Conservation (phyloP, 495 filamentous ascomycete species). For the Penicillium waksmanii region DNA sequence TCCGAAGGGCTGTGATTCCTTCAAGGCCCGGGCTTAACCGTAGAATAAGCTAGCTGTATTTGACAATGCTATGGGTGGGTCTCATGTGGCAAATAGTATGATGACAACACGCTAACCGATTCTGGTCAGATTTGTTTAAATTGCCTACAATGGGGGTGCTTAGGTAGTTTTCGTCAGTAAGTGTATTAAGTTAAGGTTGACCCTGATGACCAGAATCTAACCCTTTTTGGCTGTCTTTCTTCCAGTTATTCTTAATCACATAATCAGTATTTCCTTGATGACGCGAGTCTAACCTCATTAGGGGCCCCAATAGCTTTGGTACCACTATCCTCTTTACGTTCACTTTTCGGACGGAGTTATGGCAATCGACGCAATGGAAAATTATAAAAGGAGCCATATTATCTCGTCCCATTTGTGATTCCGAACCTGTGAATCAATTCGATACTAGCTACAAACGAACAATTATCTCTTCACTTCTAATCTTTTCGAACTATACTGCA, state of each 20-base stretch:
- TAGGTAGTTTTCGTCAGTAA: background rate
- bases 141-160: background rate
- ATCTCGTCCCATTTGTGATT: background rate
- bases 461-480: background rate
- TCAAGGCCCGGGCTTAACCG: too few relatives aligned
- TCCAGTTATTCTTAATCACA: background rate
- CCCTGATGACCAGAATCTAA: slow-evolving; percentile 10
- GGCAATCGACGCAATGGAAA: background rate
- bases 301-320: background rate
- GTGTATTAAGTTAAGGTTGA: background rate
- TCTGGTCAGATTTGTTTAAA: background rate
- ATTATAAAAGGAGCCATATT: background rate
- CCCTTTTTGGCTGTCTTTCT: background rate
- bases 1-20: too few relatives aligned
- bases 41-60: too few relatives aligned
- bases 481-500: background rate
- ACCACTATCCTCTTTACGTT: background rate
- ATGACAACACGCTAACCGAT: background rate
- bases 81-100: too few relatives aligned
- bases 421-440: background rate
- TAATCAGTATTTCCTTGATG: slow-evolving; percentile 1
- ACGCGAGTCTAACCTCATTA: slow-evolving; percentile 2
- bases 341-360: background rate
- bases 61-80: too few relatives aligned
- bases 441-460: background rate